Evolutionary conservation across 179 eudicot species (phyloP).

Genomic region (Beta macrorhiza): DNA sequence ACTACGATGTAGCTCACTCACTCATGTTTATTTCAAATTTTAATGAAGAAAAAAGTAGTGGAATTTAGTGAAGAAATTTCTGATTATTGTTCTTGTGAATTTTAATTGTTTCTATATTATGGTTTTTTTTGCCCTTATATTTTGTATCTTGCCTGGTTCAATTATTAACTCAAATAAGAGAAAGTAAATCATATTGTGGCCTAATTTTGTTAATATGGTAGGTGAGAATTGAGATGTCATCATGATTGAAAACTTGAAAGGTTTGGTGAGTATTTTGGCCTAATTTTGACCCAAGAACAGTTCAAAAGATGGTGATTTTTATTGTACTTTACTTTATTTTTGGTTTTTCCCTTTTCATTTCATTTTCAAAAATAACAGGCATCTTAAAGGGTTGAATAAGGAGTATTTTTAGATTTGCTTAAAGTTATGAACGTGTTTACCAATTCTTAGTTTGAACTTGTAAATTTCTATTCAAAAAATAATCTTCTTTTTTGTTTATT

Average conservation of each 20-base stretch:
- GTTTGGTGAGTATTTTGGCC: background rate
- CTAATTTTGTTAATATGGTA: background rate
- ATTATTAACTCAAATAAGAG: too few relatives aligned
- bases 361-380: too few relatives aligned
- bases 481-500: too few relatives aligned
- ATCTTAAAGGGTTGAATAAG: too few relatives aligned
- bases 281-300: slow-evolving; percentile 8
- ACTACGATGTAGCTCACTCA: background rate
- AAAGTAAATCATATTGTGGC: background rate
- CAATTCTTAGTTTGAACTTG: too few relatives aligned
- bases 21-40: background rate
- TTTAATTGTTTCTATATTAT: too few relatives aligned
- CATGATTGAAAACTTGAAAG: background rate
- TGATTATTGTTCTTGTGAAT: background rate
- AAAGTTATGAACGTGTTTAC: too few relatives aligned
- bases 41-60: background rate
- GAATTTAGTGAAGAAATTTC: slow-evolving; percentile 10
- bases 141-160: too few relatives aligned
- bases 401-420: too few relatives aligned
- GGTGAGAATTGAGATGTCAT: background rate
- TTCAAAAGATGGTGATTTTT: background rate
- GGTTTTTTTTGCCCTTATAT: too few relatives aligned
- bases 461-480: too few relatives aligned
- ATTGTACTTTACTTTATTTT: background rate
- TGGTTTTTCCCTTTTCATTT: too few relatives aligned